A percentile compares a stretch with the other conserved stretches of the same genome.
Conservation (phyloP, 192 early-diverging fungal genomes). For the Entophlyctis luteolus region DNA sequence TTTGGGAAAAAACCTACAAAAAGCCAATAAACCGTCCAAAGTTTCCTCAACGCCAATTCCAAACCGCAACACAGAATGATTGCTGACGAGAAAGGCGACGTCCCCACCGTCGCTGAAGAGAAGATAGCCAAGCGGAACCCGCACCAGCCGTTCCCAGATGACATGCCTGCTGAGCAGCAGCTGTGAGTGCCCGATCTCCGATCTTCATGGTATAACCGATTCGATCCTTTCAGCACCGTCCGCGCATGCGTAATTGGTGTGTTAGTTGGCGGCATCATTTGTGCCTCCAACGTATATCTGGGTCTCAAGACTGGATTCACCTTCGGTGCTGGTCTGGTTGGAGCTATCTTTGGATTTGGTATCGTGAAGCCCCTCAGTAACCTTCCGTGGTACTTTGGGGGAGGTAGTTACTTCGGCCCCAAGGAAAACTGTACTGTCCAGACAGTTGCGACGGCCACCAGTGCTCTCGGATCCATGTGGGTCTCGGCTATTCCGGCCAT, state of each 20-base stretch:
- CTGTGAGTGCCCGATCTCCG: not conserved
- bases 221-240: slow-evolving; percentile 24
- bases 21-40: too few relatives aligned
- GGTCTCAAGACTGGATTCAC: slow-evolving; percentile 64
- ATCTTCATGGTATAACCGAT: not conserved
- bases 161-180: not conserved
- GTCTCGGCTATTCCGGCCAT: slow-evolving; percentile 80
- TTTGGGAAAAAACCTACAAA: too few relatives aligned
- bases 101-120: not conserved
- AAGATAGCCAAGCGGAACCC: not conserved
- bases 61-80: too few relatives aligned
- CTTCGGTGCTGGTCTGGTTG: slow-evolving; percentile 34
- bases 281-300: slow-evolving; percentile 87
- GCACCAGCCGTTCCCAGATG: not conserved
- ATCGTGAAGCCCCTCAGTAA: slow-evolving; percentile 64
- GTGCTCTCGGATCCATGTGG: slow-evolving; percentile 77
- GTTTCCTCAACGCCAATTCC: too few relatives aligned
- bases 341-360: slow-evolving; percentile 56
- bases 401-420: slow-evolving; percentile 65
- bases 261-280: slow-evolving; percentile 60
- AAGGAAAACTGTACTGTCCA: slow-evolving; percentile 84
- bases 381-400: too few relatives aligned
- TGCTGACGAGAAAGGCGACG: too few relatives aligned
- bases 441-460: slow-evolving; percentile 80
- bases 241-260: slow-evolving; percentile 60